Evolutionary conservation across 306 rosid genomes (phyloP).

Genomic region (Glycine latifolia): DNA sequence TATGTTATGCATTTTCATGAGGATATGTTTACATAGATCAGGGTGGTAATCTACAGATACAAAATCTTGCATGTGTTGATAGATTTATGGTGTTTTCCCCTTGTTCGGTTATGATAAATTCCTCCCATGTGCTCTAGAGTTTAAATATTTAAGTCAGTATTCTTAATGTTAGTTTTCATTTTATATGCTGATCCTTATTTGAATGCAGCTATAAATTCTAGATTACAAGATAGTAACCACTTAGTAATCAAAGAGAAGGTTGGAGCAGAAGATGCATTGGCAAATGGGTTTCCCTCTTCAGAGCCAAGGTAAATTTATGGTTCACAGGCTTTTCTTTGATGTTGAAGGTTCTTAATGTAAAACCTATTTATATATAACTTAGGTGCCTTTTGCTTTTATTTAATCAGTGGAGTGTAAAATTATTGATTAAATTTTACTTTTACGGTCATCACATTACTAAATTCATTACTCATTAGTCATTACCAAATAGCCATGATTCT

Average conservation of each 20-base stretch:
- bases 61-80: background rate
- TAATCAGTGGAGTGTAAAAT: slow-evolving; percentile 12
- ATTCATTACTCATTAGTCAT: background rate
- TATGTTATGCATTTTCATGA: slow-evolving; percentile 17
- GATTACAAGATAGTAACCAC: slow-evolving; percentile 51
- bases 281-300: slow-evolving; percentile 65
- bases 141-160: background rate
- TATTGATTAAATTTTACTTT: background rate
- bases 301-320: slow-evolving; percentile 56
- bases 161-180: slow-evolving; percentile 15
- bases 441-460: slow-evolving; percentile 14
- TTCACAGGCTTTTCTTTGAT: slow-evolving; percentile 17
- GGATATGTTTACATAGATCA: slow-evolving; percentile 1
- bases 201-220: slow-evolving; percentile 55
- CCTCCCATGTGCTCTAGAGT: slow-evolving; percentile 7
- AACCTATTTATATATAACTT: slow-evolving; percentile 14
- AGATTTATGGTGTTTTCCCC: background rate
- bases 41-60: background rate
- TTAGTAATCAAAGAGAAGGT: slow-evolving; percentile 51
- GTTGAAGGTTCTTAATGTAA: background rate
- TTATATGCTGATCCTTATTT: slow-evolving; percentile 32
- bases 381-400: background rate
- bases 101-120: slow-evolving; percentile 7
- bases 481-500: slow-evolving; percentile 22
- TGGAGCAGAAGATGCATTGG: slow-evolving; percentile 49